phyloP scores from a whole-genome alignment of 164 flowering plant species.

The Echeveria elegans region DNA sequence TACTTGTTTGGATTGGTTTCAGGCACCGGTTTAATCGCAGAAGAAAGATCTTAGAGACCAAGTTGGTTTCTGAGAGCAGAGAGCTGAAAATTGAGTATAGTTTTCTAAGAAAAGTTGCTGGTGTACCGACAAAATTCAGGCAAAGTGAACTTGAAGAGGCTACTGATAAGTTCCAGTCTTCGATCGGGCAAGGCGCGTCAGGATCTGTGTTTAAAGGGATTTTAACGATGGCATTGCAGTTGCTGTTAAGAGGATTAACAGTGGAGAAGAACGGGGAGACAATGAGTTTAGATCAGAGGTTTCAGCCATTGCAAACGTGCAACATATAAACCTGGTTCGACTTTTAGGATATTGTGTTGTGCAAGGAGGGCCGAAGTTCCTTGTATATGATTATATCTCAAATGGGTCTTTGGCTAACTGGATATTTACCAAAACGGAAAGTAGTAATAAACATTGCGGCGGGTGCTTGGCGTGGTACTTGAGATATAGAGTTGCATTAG shows the following conservation, averaged over 20 bases:
- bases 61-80: slow-evolving; percentile 31
- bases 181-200: slow-evolving; percentile 66
- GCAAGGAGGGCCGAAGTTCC: slow-evolving; percentile 33
- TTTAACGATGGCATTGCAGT: slow-evolving; percentile 60
- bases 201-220: slow-evolving; percentile 75
- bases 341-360: slow-evolving; percentile 55
- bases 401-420: too few species aligned
- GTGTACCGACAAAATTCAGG: slow-evolving; percentile 60
- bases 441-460: slow-evolving; percentile 8
- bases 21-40: slow-evolving; percentile 18
- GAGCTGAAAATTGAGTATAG: too few species aligned
- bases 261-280: slow-evolving; percentile 51
- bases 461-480: too few species aligned
- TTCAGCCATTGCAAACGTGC: slow-evolving; percentile 71
- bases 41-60: slow-evolving; percentile 21
- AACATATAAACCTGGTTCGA: slow-evolving; percentile 70
- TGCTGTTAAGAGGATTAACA: slow-evolving; percentile 70
- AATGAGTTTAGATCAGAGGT: slow-evolving; percentile 75
- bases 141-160: slow-evolving; percentile 60
- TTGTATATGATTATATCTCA: slow-evolving; percentile 60
- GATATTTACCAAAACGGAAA: slow-evolving; percentile 43
- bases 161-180: slow-evolving; percentile 47
- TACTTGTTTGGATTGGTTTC: slow-evolving; percentile 25
- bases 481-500: too few species aligned
- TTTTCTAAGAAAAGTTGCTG: too few species aligned